Evolutionary conservation across 441 rosid species (phyloP), one percentile per base, ranked within the genome.

Genomic region (Adansonia madagascariensis): DNA sequence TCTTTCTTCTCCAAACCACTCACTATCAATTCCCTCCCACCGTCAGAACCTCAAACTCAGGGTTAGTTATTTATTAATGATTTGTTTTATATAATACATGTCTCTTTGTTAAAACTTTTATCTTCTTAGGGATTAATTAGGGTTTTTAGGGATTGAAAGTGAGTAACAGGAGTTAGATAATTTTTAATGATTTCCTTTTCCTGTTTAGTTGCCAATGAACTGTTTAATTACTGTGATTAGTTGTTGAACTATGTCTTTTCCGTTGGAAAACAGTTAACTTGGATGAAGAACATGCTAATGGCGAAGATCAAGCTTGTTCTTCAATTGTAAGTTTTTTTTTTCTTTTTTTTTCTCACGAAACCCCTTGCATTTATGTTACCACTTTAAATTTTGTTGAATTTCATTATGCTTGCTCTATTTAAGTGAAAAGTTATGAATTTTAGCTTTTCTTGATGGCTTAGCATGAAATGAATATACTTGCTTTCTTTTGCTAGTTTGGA

Each of bases 1-100:
- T 89, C 89, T 65, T 71, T 94, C 80, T 92, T 94, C 82, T 81
- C 89, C 14, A 84, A 82, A 20, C 73, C 86, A 12, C 61, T 78
- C 63, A 57, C 90, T 0, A 35, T 62, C 70, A 66, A 71, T 72
- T 78, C 90, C 63, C 85, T 87, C 5, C 87, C 85, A 49, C 80
- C 84, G 49, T 83, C 82, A 49, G 47, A 62, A 12, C 68, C 75
- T 22, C 74, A 77, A 65, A 81, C 73, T 85, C 82, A 77, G 39
- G 93, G 94, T 88, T 74, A 67, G 83, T 78, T 77, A 15, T 47
- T n/a, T 11, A 12, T n/a, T 35, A 35, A 35, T 35, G 39, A 35
- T 22, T 22, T 41, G 12, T 17, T 0, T 22, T 1, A 50, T 6
- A 24, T 14, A 27, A 20, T 8, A 8, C 3, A 3, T 1, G n/a